phyloP scores from a whole-genome alignment of 2,329 filamentous ascomycete genomes.

The Epichloe amarillans region DNA sequence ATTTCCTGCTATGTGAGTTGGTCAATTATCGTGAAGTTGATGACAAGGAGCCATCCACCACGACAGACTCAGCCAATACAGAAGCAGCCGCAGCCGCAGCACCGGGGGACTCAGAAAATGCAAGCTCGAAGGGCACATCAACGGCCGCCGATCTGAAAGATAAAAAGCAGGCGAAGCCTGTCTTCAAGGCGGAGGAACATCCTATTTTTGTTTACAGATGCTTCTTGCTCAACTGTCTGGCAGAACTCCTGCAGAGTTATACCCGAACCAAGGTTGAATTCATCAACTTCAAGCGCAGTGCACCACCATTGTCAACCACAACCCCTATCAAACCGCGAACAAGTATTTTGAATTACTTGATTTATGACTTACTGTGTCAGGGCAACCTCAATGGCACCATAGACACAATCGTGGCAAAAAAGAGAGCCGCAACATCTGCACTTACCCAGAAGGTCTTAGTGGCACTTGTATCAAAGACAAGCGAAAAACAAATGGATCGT shows the following conservation, averaged over 20 bases:
- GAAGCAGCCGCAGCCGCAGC: conserved; percentile 23
- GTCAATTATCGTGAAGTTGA: conserved; percentile 87
- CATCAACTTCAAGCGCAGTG: conserved; percentile 94
- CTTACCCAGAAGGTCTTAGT: conserved; percentile 82
- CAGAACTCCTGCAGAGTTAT: conserved; percentile 83
- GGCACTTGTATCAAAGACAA: conserved; percentile 76
- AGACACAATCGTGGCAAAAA: conserved; percentile 74
- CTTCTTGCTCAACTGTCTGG: conserved; percentile 83
- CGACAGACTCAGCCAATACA: conserved; percentile 28
- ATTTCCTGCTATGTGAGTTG: conserved; percentile 86
- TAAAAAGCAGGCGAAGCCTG: conserved; percentile 54
- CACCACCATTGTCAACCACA: conserved; percentile 65
- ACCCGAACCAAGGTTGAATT: conserved; percentile 95
- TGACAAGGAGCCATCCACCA: conserved; percentile 52
- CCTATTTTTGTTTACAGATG: conserved; percentile 94
- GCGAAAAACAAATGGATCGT: conserved; percentile 54
- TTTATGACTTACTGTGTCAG: conserved; percentile 59
- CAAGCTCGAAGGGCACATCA: conserved; percentile 18
- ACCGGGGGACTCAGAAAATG: conserved; percentile 11
- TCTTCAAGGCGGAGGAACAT: conserved; percentile 85
- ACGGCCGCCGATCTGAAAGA: conserved; percentile 32
- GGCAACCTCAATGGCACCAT: conserved; percentile 51
- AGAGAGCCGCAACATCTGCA: conserved; percentile 69
- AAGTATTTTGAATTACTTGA: conserved; percentile 83
- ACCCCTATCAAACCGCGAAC: conserved; percentile 92